Percentiles rank a stretch among this genome's conserved stretches.
Conservation (phyloP, 768 basidiomycete species). For the Hydnum rufescens region DNA sequence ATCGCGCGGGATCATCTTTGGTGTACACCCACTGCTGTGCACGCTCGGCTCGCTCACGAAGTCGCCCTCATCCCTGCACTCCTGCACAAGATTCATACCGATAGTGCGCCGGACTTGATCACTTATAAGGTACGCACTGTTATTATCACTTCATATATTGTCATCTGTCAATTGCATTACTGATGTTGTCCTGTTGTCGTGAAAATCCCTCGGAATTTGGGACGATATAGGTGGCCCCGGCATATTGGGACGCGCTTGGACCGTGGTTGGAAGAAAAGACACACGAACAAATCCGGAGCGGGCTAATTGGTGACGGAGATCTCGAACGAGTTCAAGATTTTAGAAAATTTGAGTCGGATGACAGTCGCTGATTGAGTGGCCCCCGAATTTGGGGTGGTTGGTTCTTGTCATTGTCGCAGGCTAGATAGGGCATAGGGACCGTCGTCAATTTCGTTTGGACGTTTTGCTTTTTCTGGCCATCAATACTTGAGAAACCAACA, state of each 20-base stretch:
- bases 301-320: constrained; percentile 17
- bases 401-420: no score
- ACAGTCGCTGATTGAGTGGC: no score
- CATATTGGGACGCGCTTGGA: constrained; percentile 16
- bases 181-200: no score
- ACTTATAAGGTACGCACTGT: neutral
- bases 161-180: no score
- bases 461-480: no score
- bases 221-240: constrained; percentile 10
- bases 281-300: constrained; percentile 17
- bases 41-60: constrained; percentile 18
- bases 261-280: constrained; percentile 19
- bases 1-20: constrained; percentile 19
- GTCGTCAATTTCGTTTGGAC: no score
- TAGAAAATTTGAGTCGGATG: neutral
- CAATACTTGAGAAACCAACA: no score
- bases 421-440: no score
- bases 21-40: constrained; percentile 18
- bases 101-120: constrained; percentile 15
- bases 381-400: no score
- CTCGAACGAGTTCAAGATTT: neutral
- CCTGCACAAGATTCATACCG: constrained; percentile 18
- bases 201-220: constrained; percentile 14
- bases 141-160: neutral
- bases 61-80: constrained; percentile 19